A percentile compares a stretch with the other conserved stretches of the same genome.
These are phyloP conservation scores for Apiospora kogelbergensis DNA, from an alignment of 2,329 filamentous ascomycete genomes.

Conservation along the genomic window DNA sequence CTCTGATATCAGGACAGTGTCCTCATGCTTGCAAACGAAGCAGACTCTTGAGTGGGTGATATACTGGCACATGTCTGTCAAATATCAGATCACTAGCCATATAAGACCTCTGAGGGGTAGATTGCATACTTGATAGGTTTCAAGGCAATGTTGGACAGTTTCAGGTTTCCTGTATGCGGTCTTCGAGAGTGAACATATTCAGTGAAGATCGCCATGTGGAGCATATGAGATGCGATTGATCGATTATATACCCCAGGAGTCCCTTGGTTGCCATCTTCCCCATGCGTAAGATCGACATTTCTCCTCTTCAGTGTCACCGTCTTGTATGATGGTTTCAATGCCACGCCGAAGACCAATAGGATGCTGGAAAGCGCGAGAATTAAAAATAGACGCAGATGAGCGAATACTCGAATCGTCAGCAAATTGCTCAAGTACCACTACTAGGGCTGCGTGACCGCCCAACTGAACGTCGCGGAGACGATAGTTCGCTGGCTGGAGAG, in stretches of 20 bases:
- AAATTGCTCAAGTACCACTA: not conserved
- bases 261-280: not conserved
- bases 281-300: constrained; percentile 5
- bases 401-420: not conserved
- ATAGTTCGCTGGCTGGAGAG: not conserved
- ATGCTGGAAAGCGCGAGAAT: not conserved
- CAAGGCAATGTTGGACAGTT: not conserved
- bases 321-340: not conserved
- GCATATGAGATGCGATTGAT: not conserved
- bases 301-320: not conserved
- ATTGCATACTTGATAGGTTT: constrained; percentile 4
- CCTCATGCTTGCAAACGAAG: constrained; percentile 34
- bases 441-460: not conserved
- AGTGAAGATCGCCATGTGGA: constrained; percentile 9
- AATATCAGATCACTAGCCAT: not conserved
- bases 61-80: constrained; percentile 39
- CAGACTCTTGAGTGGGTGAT: constrained; percentile 39
- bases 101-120: not conserved
- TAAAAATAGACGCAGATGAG: not conserved
- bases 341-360: not conserved
- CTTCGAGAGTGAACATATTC: not conserved
- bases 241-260: not conserved
- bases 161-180: constrained; percentile 5
- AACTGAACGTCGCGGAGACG: not conserved
- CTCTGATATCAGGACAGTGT: constrained; percentile 43